Evolutionary conservation across 164 flowering plant species (phyloP), one percentile per base, ranked within the genome.

Genomic region (Platanus orientalis): DNA sequence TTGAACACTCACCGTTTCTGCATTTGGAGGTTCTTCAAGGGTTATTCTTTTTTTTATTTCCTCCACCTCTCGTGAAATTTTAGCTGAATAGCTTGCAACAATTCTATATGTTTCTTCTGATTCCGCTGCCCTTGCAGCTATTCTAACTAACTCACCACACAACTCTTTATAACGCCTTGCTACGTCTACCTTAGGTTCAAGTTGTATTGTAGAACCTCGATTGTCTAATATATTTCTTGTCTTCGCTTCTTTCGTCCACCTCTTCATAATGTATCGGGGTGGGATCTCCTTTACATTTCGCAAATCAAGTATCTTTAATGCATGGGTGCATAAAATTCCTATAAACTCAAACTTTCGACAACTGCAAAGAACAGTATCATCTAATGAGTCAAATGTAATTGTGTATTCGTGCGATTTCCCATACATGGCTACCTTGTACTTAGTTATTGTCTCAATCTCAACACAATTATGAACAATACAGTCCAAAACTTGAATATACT

Each of bases 271-370:
- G 20, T 40, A 58, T 16, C 6, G 50, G 7, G 12, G 13, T 6
- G 49, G 62, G 28, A 58, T 7, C 28, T 13, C 5, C 32, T 16
- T 58, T 2, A 58, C 4, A 13, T 24, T 25, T 24, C 20, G 24
- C 3, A 5, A 4, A 10, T 7, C n/a, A 45, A 60, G 36, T 16
- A 60, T 23, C 4, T 28, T 26, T 13, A 60, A n/a, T 4, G 54
- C 36, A 60, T 60, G 65, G 7, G 30, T 7, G 32, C 65, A 62
- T 7, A 50, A 48, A 21, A 62, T 50, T 25, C 65, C 56, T 3
- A 24, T 16, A 34, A 51, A 62, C 20, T 62, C 57, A 50, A 62
- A 51, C 53, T 50, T 62, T 23, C 24, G 30, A 34, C 63, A 60
- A 60, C 63, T 60, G 23, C 65, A 62, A 1, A 34, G 6, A 30